Base-by-base conservation (phyloP, 495 filamentous ascomycete species). In the Oidiodendron maius region DNA sequence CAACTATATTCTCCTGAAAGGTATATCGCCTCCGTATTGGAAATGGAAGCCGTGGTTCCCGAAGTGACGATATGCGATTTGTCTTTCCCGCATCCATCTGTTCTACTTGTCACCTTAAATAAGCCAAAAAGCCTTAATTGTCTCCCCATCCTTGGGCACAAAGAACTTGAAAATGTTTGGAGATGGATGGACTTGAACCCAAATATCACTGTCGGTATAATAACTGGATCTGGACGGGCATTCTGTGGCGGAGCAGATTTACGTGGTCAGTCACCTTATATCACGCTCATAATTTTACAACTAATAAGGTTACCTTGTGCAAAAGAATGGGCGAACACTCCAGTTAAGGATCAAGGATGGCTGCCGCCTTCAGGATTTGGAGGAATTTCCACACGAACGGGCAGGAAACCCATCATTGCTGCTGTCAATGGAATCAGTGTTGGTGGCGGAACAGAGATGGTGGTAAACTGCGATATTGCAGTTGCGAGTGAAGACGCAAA, bases 361-460 rank as follows among this genome's bases (percentile, higher is more conserved):
- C n/a, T 72, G 65, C 61, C 62, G 0, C 61, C 70, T 0, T 69
- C 69, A 0, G 78, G 77, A 0, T 74, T 81, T 28, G 78, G 71
- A 6, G 78, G 72, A 0, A 61, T 83, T 1, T 72, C 73, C 10
- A 71, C 78, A 15, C 70, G 79, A 15, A 58, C 52, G 20, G 78
- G 73, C 13, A 70, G 71, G 47, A 82, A 82, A 46, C 87, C 86
- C 13, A 70, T 91, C 28, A 81, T 91, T 45, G 78, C 77, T 9
- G 87, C 87, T 3, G 81, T 90, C 24, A 83, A 88, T 59, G 87
- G 87, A n/a, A 61, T 82, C n/a, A 80, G 78, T 52, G 69, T 84
- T 48, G 87, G 87, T 12, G 87, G 86, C 38, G 87, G 86, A 2
- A 77, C 80, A 48, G 87, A 91, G 65, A 83, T 87, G 67, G 65